Conservation (phyloP, 2,329 filamentous ascomycete species). For the Colletotrichum eleusines region DNA sequence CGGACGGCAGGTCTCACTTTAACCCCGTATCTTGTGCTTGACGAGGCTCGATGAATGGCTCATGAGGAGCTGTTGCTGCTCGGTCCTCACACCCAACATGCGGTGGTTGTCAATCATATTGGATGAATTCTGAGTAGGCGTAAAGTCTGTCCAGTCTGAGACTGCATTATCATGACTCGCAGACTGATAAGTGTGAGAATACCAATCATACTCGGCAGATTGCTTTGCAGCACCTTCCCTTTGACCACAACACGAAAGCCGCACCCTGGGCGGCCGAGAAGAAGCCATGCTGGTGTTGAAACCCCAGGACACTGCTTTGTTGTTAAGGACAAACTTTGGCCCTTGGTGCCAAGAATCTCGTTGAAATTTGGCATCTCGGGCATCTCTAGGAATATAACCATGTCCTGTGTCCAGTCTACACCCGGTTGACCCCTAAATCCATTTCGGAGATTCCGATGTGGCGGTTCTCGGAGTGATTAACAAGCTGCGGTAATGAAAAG, state of each 20-base stretch:
- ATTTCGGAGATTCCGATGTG: conserved; percentile 46
- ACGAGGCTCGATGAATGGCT: not conserved
- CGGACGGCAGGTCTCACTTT: not conserved
- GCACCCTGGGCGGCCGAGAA: not conserved
- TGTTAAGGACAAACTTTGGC: conserved; percentile 52
- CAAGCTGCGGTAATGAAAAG: conserved; percentile 70
- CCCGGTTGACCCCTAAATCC: not conserved
- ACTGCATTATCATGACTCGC: not conserved
- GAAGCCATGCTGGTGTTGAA: conserved; percentile 43
- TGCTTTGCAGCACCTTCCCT: not conserved
- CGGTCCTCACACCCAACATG: not conserved
- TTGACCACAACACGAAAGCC: not conserved
- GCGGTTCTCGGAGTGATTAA: conserved; percentile 66
- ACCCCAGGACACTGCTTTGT: conserved; percentile 54
- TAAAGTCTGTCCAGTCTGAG: not conserved
- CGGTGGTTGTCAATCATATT: not conserved
- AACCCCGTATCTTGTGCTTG: not conserved
- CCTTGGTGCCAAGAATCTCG: conserved; percentile 48
- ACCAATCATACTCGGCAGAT: not conserved
- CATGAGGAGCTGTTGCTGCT: not conserved
- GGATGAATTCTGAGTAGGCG: not conserved
- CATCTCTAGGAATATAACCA: conserved; percentile 58
- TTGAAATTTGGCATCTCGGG: conserved; percentile 48
- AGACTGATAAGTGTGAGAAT: not conserved
- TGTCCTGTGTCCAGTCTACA: conserved; percentile 60